A percentile compares a stretch with the other conserved stretches of the same genome.
Evolutionary conservation across 2,329 filamentous ascomycete genomes (phyloP).

Genomic region (Lachnellula arida): DNA sequence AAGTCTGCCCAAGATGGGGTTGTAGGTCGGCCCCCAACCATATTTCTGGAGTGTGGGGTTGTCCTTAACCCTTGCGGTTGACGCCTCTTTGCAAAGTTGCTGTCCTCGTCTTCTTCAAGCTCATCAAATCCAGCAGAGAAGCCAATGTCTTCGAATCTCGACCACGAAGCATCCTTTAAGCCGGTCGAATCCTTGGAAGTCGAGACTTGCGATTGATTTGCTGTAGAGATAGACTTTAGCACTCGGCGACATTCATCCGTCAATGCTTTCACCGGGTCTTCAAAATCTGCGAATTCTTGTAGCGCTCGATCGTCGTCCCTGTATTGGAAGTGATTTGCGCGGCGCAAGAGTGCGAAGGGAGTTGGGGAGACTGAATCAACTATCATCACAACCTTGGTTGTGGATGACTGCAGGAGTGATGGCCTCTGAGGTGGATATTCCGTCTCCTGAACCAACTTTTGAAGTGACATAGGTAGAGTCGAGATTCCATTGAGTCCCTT

Average conservation of each 20-base stretch:
- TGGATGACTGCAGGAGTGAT: slow-evolving; percentile 69
- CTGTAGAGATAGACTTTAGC: slow-evolving; percentile 78
- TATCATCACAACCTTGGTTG: slow-evolving; percentile 92
- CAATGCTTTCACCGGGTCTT: slow-evolving; percentile 81
- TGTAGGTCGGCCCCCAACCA: slow-evolving; percentile 68
- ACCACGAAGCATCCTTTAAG: slow-evolving; percentile 86
- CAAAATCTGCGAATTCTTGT: slow-evolving; percentile 79
- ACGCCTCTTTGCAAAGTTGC: slow-evolving; percentile 32
- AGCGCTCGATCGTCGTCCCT: slow-evolving; percentile 82
- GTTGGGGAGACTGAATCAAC: slow-evolving; percentile 93
- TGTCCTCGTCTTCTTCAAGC: slow-evolving; percentile 58
- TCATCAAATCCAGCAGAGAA: slow-evolving; percentile 75
- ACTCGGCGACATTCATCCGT: slow-evolving; percentile 94
- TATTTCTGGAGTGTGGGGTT: slow-evolving; percentile 61
- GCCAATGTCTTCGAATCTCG: slow-evolving; percentile 90
- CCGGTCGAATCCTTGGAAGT: slow-evolving; percentile 67
- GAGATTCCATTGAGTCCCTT: slow-evolving; percentile 74
- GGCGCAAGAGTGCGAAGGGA: slow-evolving; percentile 82
- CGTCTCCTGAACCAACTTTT: slow-evolving; percentile 85
- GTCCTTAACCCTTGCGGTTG: slow-evolving; percentile 53
- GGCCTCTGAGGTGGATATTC: slow-evolving; percentile 87
- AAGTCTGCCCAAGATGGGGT: slow-evolving; percentile 99
- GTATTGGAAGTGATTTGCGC: slow-evolving; percentile 94
- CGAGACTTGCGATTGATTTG: slow-evolving; percentile 78
- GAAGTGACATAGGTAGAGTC: slow-evolving; percentile 80